phyloP scores from a whole-genome alignment of 441 rosid species.

The Corymbia calophylla region DNA sequence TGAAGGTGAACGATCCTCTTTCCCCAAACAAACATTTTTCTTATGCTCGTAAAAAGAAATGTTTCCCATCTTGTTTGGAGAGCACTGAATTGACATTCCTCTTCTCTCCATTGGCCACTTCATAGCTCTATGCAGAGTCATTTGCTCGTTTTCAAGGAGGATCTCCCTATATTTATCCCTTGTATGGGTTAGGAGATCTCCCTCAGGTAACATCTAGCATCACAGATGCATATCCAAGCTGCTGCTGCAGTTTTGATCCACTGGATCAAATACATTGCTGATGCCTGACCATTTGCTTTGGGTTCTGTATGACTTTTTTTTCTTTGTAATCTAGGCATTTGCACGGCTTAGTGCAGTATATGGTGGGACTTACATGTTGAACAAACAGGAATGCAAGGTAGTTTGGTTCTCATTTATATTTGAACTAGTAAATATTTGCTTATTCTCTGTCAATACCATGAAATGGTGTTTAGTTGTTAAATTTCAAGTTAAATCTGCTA shows the following conservation, averaged over 20 bases:
- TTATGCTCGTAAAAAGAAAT: background rate
- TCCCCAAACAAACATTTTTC: background rate
- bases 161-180: constrained; percentile 83
- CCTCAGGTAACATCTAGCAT: constrained; percentile 53
- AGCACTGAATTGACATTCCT: background rate
- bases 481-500: background rate
- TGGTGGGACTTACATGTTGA: constrained; percentile 94
- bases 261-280: background rate
- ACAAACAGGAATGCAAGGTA: constrained; percentile 88
- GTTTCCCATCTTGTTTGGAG: background rate
- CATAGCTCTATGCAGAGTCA: constrained; percentile 70
- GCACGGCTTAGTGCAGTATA: constrained; percentile 93
- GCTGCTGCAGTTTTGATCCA: background rate
- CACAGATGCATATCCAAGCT: background rate
- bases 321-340: constrained; percentile 49
- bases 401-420: background rate
- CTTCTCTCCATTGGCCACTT: background rate
- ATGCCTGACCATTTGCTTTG: background rate
- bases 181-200: constrained; percentile 87
- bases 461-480: background rate
- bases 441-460: background rate
- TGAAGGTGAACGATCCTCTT: constrained; percentile 52
- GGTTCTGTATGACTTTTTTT: background rate
- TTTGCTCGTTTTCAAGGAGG: constrained; percentile 87
- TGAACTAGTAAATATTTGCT: background rate